Base-by-base conservation (phyloP, 257 asterid genomes). In the Solanum chilense region DNA sequence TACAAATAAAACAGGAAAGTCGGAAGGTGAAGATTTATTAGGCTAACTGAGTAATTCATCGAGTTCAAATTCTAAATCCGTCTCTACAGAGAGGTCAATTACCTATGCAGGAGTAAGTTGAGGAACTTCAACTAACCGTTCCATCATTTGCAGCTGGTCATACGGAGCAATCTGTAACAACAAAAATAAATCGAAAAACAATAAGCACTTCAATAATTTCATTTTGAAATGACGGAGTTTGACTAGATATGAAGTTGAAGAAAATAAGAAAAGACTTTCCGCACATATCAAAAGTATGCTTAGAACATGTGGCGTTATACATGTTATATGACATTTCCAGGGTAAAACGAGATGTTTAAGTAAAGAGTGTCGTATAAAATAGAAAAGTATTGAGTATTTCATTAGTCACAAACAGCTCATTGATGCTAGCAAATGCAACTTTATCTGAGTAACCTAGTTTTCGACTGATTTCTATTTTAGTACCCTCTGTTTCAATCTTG, bases 111-210 rank as follows among this genome's bases (percentile, higher is more conserved):
- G 87, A 60, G 87, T 87, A 87, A 93, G 94, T 83, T 89, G 91
- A 89, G 98, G 98, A 87, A 96, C 98, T 78, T 95, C 98, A 62
- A 96, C 94, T 86, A 96, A 87, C 37, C 98, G 98, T 90, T 96
- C 99, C 90, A 94, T 93, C 91, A 58, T 93, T 90, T 94, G 98
- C 75, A 96, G 95, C 93, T 95, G 99, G 89, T 96, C 98, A 13
- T 95, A 96, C 9, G 99, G 98, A 71, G 99, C 99, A 37, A 96
- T 96, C 99, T 95, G 94, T 90, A 87, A 60, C 47, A 85, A 66
- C 13, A 82, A 85, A n/a, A 16, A 89, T 39, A 29, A 49, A 44
- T 10, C 39, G 39, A 44, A n/a, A 86, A 81, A 49, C 7, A 80
- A 47, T 21, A 12, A 6, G 58, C 70, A 62, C 16, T 64, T 25